Base-by-base conservation (phyloP, 2,329 filamentous ascomycete species). In the Fusarium abutilonis region DNA sequence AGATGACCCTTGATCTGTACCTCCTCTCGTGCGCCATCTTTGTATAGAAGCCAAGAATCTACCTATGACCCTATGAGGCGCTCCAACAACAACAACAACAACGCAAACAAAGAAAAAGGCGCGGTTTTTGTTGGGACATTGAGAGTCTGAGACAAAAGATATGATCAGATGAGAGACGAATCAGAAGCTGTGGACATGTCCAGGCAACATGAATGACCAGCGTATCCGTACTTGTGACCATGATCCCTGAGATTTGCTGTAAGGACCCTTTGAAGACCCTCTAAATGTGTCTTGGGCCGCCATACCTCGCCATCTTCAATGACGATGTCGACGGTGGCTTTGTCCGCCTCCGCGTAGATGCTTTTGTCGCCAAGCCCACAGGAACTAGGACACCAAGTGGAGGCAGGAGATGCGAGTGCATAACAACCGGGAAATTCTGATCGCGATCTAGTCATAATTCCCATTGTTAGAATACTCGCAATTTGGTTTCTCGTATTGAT, bases 291-390 rank as follows among this genome's bases (percentile, higher is more conserved):
- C 11, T 23, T 13, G 46, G 29, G 32, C 34, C 23, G 55, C 31
- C 31, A 34, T 35, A 26, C 21, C 15, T 39, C 14, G 39, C 44
- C 32, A 35, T 32, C 31, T 11, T 51, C 52, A 50, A 64, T 65
- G 61, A 65, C 61, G 61, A 45, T 21, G 42, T 51, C 45, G 4
- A 28, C 62, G 61, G 61, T 43, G 36, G 26, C 32, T 23, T 26
- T 38, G 47, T n/a, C 61, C 56, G 56, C 26, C 57, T 63, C 61
- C 56, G 61, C 61, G 48, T 31, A 26, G 9, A 29, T 58, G 34
- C 40, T 52, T 34, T 44, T 41, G 44, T 50, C 42, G 42, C 34
- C 43, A 43, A 39, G 42, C 29, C 29, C 32, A 34, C 15, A 44
- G 35, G 19, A 21, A 23, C 19, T 42, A 47, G 28, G 48, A 32